These are phyloP conservation scores for Pyrrhoderma lamaoense DNA, from an alignment of 1,284 basidiomycete species.

Conservation along the genomic window DNA sequence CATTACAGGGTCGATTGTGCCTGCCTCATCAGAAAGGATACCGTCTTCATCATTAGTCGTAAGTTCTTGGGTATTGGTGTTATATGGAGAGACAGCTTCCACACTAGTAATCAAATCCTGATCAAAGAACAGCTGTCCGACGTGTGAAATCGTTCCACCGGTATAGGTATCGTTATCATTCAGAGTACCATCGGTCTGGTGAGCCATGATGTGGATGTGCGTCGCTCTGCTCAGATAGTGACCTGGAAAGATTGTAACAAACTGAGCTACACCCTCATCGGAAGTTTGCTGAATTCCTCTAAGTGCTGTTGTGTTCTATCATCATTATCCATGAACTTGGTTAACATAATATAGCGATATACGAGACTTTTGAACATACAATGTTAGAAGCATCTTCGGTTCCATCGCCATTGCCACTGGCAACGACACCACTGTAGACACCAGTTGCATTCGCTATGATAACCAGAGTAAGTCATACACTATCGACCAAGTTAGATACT, in stretches of 20 bases:
- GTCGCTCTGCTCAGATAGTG: constrained; percentile 8
- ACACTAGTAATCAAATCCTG: constrained; percentile 19
- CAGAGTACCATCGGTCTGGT: constrained; percentile 5
- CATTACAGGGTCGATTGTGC: constrained; percentile 19
- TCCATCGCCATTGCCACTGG: neutral
- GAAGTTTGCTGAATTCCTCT: neutral
- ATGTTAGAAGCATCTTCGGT: constrained; percentile 1
- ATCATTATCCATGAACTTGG: too few species aligned
- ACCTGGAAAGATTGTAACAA: neutral
- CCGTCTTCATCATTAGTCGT: constrained; percentile 21
- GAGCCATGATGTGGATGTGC: constrained; percentile 19
- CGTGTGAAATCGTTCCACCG: constrained; percentile 17
- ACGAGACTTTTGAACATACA: neutral
- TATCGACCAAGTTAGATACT: neutral
- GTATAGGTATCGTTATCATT: neutral
- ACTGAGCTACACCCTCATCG: neutral
- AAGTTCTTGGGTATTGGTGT: constrained; percentile 18
- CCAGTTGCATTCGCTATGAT: neutral
- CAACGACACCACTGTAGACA: constrained; percentile 1
- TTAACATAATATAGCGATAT: neutral
- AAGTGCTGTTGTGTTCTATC: neutral
- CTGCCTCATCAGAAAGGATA: constrained; percentile 19
- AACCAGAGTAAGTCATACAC: neutral
- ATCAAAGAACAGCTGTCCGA: constrained; percentile 22
- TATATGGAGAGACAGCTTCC: constrained; percentile 19